Evolutionary conservation across 2,329 filamentous ascomycete genomes (phyloP).

Genomic region (Reticulascus tulasneorum): DNA sequence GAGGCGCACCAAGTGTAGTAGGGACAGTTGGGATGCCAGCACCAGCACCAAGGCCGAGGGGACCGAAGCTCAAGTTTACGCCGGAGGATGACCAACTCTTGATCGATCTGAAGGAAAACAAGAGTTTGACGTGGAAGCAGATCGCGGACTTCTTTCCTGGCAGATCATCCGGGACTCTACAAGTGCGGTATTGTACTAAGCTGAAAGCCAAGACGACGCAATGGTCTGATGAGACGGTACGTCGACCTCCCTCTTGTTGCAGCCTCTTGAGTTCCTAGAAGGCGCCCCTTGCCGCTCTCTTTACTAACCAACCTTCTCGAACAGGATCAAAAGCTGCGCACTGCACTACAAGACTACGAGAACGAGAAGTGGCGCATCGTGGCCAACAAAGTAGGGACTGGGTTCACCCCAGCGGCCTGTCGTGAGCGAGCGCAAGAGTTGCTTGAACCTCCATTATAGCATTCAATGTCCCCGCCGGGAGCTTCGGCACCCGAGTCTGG

Average conservation of each 20-base stretch:
- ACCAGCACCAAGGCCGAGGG: constrained; percentile 74
- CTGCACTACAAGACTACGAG: constrained; percentile 78
- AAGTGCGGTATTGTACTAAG: constrained; percentile 93
- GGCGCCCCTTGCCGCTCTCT: constrained; percentile 6
- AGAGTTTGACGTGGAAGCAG: constrained; percentile 94
- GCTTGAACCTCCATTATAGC: constrained; percentile 46
- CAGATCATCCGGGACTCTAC: constrained; percentile 81
- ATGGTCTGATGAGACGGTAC: constrained; percentile 91
- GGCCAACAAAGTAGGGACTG: constrained; percentile 83
- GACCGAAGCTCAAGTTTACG: constrained; percentile 91
- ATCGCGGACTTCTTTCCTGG: constrained; percentile 96
- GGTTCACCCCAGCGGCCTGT: constrained; percentile 83
- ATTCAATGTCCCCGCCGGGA: constrained; percentile 50
- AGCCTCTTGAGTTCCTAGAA: constrained; percentile 12
- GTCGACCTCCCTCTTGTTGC: constrained; percentile 26
- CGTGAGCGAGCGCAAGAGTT: constrained; percentile 73
- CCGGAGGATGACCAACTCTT: constrained; percentile 85
- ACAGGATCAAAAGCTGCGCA: constrained; percentile 73
- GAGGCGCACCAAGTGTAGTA: constrained; percentile 77
- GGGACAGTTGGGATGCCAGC: constrained; percentile 83
- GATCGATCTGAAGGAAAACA: constrained; percentile 89
- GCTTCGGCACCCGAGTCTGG: constrained; percentile 40
- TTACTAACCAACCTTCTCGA: constrained; percentile 11
- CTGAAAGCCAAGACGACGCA: constrained; percentile 89
- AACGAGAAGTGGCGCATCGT: constrained; percentile 92